These are phyloP conservation scores for Zelopaecilomyces penicillatus DNA, from an alignment of 2,329 filamentous ascomycete genomes.

Conservation along the genomic window DNA sequence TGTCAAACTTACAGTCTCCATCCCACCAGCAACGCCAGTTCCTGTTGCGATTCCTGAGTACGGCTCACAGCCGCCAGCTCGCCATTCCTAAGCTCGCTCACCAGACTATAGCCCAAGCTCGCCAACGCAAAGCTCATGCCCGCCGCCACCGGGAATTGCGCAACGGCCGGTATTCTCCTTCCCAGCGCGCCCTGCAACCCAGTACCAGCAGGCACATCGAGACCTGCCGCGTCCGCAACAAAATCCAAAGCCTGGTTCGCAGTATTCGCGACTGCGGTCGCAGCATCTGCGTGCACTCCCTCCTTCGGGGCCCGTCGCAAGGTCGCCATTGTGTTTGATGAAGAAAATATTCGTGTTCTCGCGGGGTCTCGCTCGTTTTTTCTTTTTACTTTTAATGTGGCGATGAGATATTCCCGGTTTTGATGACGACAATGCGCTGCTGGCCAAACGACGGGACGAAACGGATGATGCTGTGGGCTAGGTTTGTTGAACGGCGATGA, in stretches of 20 bases:
- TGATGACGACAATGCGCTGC: too few species aligned
- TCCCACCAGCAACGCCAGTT: slow-evolving; percentile 45
- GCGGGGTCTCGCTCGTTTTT: background rate
- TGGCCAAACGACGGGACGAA: too few species aligned
- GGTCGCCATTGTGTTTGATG: slow-evolving; percentile 8
- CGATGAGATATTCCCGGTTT: too few species aligned
- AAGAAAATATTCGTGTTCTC: background rate
- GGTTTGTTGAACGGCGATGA: too few species aligned
- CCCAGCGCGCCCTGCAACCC: background rate
- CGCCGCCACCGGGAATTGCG: slow-evolving; percentile 47
- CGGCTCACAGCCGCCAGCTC: slow-evolving; percentile 62
- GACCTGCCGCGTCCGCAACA: background rate
- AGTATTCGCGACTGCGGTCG: background rate
- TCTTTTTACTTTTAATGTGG: too few species aligned
- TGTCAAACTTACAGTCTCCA: slow-evolving; percentile 46
- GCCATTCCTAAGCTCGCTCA: slow-evolving; percentile 49
- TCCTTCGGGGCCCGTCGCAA: slow-evolving; percentile 4
- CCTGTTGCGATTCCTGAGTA: slow-evolving; percentile 51
- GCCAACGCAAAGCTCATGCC: slow-evolving; percentile 53
- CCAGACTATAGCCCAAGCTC: slow-evolving; percentile 54
- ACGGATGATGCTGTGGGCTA: too few species aligned
- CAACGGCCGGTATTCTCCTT: slow-evolving; percentile 8
- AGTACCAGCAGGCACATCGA: background rate
- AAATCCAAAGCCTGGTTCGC: background rate
- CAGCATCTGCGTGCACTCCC: background rate